Base-by-base conservation (phyloP, 176 grass and related monocot genomes). In the Phoenix dactylifera region DNA sequence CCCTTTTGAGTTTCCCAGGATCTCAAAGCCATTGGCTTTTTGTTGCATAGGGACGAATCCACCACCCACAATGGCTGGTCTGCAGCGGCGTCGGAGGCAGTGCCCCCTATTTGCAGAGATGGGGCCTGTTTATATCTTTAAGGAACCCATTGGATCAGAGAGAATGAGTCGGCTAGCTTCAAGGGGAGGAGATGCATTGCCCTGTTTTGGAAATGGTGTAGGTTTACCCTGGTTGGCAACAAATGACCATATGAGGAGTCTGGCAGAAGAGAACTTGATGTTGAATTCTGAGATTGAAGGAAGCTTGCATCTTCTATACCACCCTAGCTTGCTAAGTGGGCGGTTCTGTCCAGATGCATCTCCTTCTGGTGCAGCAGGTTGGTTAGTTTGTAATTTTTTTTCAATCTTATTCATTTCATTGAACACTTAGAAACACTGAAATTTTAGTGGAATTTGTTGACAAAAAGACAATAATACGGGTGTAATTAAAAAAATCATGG, bases 71-170 rank as follows among this genome's bases (percentile, higher is more conserved):
- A 97, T 97, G 74, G 92, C 92, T 18, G 92, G 92, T 51, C 67
- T 97, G 55, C 92, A 91, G 80, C 79, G 81, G 60, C 81, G 87
- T n/a, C 58, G 87, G 12, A 72, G 92, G 17, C 92, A 97, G 60
- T 91, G 92, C 50, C 87, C 92, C 6, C 72, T 97, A 49, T 91
- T 91, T 85, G 92, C 92, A 52, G 92, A 97, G 82, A 85, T 97
- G 92, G 92, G 92, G 1, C 87, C 92, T 74, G 63, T 97, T 54
- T 97, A 97, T 74, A 97, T 97, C 51, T 97, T 97, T 71, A 90
- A 89, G 69, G 92, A 97, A 54, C 87, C 92, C 65, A 83, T 97
- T 56, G 92, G 92, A 50, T 74, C 77, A 54, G 84, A 91, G 3
- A 91, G 78, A 77, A 91, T 97, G 87, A 63, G 56, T 51, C 81